These are phyloP conservation scores for Geopyxis carbonaria DNA, from an alignment of 495 filamentous ascomycete genomes.

Conservation along the genomic window DNA sequence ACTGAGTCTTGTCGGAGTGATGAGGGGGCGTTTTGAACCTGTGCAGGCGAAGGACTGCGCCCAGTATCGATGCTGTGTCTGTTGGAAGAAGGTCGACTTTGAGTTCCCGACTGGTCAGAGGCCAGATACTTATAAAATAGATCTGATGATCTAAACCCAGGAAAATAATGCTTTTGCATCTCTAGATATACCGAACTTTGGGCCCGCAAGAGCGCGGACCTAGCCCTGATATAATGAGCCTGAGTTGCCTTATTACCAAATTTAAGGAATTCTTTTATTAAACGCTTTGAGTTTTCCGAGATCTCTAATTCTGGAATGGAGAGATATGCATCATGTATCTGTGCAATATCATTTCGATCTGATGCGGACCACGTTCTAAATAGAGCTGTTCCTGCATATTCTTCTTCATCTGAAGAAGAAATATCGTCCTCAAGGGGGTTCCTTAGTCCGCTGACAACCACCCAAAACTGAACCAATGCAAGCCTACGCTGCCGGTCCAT, in stretches of 20 bases:
- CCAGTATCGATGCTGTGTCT: no score
- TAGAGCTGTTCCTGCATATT: constrained; percentile 43
- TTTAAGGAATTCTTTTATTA: constrained; percentile 60
- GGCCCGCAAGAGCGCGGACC: constrained; percentile 61
- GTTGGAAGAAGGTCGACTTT: no score
- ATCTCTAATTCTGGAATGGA: constrained; percentile 58
- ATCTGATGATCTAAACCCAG: constrained; percentile 77
- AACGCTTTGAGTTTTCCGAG: constrained; percentile 43
- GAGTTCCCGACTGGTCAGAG: constrained; percentile 29
- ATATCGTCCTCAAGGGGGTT: constrained; percentile 85
- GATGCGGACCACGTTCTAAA: constrained; percentile 59
- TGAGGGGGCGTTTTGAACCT: no score
- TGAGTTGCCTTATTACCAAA: constrained; percentile 57
- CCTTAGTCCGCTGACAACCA: constrained; percentile 93
- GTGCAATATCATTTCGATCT: constrained; percentile 69
- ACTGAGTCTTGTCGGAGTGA: no score
- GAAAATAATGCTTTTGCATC: constrained; percentile 62
- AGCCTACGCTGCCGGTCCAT: constrained; percentile 87
- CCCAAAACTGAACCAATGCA: constrained; percentile 91
- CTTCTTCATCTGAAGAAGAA: constrained; percentile 36
- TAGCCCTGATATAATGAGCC: constrained; percentile 65
- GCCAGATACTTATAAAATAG: constrained; percentile 90
- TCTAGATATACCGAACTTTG: constrained; percentile 71
- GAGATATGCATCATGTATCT: constrained; percentile 82
- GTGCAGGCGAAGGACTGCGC: constrained; percentile 25